A percentile compares a stretch with the other conserved stretches of the same genome.
phyloP scores from a whole-genome alignment of 768 basidiomycete species.

The Pisolithus tinctorius region DNA sequence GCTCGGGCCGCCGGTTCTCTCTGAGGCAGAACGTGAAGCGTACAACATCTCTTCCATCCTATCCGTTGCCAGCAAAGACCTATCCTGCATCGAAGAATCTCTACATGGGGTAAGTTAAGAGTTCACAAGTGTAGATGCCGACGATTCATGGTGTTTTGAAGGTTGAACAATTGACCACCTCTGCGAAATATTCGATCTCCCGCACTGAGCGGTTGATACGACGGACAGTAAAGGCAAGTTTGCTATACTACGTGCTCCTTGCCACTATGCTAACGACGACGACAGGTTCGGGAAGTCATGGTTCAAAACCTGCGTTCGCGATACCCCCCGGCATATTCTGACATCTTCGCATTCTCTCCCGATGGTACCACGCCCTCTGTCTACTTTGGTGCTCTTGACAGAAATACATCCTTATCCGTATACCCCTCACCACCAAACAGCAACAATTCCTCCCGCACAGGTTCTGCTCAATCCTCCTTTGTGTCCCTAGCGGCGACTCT shows the following conservation, averaged over 20 bases:
- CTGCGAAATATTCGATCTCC: constrained; percentile 48
- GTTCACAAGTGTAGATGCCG: constrained; percentile 4
- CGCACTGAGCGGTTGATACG: constrained; percentile 52
- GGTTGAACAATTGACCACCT: constrained; percentile 52
- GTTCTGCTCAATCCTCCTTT: constrained; percentile 28
- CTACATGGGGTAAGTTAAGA: constrained; percentile 42
- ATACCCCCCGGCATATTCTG: constrained; percentile 13
- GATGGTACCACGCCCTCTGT: constrained; percentile 2
- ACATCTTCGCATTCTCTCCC: constrained; percentile 16
- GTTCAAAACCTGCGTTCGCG: constrained; percentile 36
- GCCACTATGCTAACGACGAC: neutral
- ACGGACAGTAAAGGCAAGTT: constrained; percentile 47
- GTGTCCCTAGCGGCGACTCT: constrained; percentile 45
- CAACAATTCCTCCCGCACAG: constrained; percentile 12
- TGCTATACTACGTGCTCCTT: neutral
- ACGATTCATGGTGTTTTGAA: constrained; percentile 16
- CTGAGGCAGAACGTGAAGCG: constrained; percentile 31
- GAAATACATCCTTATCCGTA: constrained; percentile 2
- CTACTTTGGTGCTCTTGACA: constrained; percentile 2
- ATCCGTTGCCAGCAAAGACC: constrained; percentile 47
- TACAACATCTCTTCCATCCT: constrained; percentile 44
- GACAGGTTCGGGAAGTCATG: constrained; percentile 45
- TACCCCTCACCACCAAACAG: constrained; percentile 18
- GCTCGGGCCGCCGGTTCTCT: constrained; percentile 2
- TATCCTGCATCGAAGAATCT: constrained; percentile 47